Evolutionary conservation across 2,329 filamentous ascomycete genomes (phyloP).

Genomic region (Clonostachys solani): DNA sequence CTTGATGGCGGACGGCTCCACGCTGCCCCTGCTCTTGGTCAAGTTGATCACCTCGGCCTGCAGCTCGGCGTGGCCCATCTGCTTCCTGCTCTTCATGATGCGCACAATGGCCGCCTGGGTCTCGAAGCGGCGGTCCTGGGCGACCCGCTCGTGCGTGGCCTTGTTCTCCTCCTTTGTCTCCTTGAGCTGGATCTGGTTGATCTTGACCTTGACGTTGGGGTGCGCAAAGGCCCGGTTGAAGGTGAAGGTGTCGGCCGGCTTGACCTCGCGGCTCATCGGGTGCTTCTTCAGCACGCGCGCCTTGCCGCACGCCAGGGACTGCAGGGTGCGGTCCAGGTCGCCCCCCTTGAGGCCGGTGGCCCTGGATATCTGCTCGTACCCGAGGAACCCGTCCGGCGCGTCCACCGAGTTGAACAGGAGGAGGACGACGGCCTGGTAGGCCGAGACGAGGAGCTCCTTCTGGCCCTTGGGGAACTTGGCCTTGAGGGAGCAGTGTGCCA

Average conservation of each 20-base stretch:
- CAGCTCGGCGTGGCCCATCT: conserved; percentile 79
- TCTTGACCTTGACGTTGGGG: conserved; percentile 87
- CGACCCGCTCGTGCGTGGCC: conserved; percentile 86
- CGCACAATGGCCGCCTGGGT: conserved; percentile 95
- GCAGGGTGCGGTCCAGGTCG: conserved; percentile 85
- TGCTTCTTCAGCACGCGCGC: conserved; percentile 79
- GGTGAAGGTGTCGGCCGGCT: conserved; percentile 73
- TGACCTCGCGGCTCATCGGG: conserved; percentile 80
- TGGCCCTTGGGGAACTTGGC: conserved; percentile 73
- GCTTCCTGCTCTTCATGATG: conserved; percentile 94
- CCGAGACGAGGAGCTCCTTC: conserved; percentile 88
- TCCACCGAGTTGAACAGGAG: conserved; percentile 77
- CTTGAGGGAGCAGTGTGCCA: conserved; percentile 86
- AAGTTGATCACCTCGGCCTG: conserved; percentile 90
- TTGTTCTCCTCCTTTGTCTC: conserved; percentile 95
- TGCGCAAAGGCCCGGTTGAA: conserved; percentile 77
- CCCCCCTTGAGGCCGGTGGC: conserved; percentile 70
- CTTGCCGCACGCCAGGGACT: conserved; percentile 91
- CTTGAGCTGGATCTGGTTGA: conserved; percentile 97
- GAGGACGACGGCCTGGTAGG: conserved; percentile 87
- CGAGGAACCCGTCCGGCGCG: conserved; percentile 57
- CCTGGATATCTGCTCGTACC: conserved; percentile 71
- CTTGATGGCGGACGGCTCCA: conserved; percentile 89
- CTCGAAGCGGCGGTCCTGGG: conserved; percentile 88
- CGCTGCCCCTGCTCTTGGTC: conserved; percentile 79